phyloP scores from a whole-genome alignment of 306 rosid species.

The Gillenia trifoliata region DNA sequence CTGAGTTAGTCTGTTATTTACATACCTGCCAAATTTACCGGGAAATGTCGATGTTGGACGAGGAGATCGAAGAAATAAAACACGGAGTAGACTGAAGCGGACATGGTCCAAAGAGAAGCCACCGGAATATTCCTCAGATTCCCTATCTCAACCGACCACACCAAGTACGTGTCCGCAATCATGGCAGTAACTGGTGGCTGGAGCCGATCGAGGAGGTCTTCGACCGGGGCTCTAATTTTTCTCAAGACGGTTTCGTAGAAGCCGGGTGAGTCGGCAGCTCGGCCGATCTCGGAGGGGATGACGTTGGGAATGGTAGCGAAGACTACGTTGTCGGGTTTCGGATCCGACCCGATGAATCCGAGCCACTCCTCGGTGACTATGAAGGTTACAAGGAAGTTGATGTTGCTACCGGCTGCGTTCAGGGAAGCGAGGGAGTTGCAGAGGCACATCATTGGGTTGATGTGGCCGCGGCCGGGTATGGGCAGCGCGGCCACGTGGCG shows the following conservation, averaged over 20 bases:
- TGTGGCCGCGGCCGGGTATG: conserved; percentile 47
- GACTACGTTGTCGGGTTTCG: background rate
- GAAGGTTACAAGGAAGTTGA: background rate
- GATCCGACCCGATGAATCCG: conserved; percentile 3
- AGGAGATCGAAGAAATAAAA: conserved; percentile 1
- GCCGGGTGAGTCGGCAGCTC: background rate
- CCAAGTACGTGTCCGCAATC: conserved; percentile 7
- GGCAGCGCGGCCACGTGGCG: conserved; percentile 48
- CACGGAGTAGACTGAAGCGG: conserved; percentile 9
- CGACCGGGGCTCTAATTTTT: background rate
- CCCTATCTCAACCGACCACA: conserved; percentile 5
- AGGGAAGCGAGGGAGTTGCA: conserved; percentile 3
- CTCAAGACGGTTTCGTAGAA: conserved; percentile 1
- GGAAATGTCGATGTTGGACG: background rate
- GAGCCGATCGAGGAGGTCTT: background rate
- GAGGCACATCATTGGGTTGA: conserved; percentile 30
- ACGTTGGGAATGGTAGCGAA: conserved; percentile 6
- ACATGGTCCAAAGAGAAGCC: conserved; percentile 13
- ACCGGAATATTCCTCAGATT: conserved; percentile 5
- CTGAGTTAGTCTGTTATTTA: background rate
- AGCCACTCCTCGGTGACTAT: conserved; percentile 23
- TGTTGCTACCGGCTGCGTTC: background rate
- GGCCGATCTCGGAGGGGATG: conserved; percentile 11
- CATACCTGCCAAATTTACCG: background rate
- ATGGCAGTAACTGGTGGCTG: background rate